A percentile compares a stretch with the other conserved stretches of the same genome.
Evolutionary conservation across 768 basidiomycete genomes (phyloP).

Genomic region (Termitomyces eurrhizus): DNA sequence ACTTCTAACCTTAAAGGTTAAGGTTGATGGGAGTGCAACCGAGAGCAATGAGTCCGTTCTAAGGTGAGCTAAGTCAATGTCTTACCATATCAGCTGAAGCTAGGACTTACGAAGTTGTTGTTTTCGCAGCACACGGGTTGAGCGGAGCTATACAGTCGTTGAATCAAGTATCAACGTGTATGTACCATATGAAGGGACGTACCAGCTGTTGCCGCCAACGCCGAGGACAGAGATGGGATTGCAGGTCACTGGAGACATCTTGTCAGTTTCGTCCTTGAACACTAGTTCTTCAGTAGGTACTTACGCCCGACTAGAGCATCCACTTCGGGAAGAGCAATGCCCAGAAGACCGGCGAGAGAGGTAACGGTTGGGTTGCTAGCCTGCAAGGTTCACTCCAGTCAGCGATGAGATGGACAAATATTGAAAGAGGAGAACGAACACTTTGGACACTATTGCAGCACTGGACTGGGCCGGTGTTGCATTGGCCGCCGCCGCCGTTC

Average conservation of each 20-base stretch:
- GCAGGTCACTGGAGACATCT: constrained; percentile 10
- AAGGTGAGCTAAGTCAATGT: background rate
- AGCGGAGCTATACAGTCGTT: background rate
- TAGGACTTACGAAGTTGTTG: constrained; percentile 16
- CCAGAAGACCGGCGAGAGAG: constrained; percentile 4
- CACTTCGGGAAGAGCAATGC: constrained; percentile 10
- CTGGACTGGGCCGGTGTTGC: constrained; percentile 15
- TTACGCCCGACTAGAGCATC: constrained; percentile 12
- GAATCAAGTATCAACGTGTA: background rate
- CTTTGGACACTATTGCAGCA: constrained; percentile 19
- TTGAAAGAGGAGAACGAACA: background rate
- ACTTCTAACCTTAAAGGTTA: background rate
- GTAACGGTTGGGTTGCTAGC: background rate
- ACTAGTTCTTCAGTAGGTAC: background rate
- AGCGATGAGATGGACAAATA: background rate
- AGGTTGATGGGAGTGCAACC: background rate
- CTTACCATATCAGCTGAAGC: no score
- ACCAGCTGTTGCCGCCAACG: constrained; percentile 13
- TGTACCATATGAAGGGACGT: background rate
- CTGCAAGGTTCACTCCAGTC: background rate
- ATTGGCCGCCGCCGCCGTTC: constrained; percentile 8
- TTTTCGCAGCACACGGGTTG: constrained; percentile 18
- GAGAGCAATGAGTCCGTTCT: background rate
- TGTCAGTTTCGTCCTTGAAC: background rate
- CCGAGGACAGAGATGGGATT: constrained; percentile 10